Percentiles rank a stretch among this genome's conserved stretches.
Evolutionary conservation across 257 asterid species (phyloP).

Genomic region (Petunia axillaris): DNA sequence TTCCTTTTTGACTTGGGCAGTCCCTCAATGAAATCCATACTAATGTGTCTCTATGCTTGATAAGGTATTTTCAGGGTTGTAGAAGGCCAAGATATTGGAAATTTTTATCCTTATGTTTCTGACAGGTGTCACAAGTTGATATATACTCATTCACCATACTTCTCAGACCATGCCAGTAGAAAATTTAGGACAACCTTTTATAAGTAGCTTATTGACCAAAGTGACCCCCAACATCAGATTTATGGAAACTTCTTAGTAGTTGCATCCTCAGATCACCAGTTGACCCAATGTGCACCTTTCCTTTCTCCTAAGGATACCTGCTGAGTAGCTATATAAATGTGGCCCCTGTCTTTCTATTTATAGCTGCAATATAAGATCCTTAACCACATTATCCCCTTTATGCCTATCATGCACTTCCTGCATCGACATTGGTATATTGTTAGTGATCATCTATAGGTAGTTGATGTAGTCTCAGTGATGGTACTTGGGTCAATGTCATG

Average conservation of each 20-base stretch:
- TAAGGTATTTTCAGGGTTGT: neutral
- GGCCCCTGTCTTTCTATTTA: neutral
- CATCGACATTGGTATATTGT: neutral
- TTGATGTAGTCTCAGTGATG: too few species aligned
- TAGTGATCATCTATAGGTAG: too few species aligned
- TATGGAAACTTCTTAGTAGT: neutral
- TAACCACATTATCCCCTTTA: neutral
- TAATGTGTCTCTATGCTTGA: neutral
- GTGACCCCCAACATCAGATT: neutral
- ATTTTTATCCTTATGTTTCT: neutral
- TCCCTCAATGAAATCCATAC: neutral
- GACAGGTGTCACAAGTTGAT: neutral
- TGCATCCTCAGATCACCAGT: neutral
- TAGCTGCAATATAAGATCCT: neutral
- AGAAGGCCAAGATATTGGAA: neutral
- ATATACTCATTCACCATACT: too few species aligned
- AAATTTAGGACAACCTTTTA: neutral
- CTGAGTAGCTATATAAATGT: neutral
- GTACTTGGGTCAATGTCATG: too few species aligned
- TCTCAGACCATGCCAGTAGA: neutral
- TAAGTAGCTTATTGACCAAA: neutral
- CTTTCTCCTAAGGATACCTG: neutral
- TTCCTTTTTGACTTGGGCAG: neutral
- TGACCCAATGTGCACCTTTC: too few species aligned
- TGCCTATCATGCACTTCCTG: neutral